These are phyloP conservation scores for Nosema muscidifuracis DNA, from an alignment of 371 early-diverging fungal genomes.

Conservation along the genomic window DNA sequence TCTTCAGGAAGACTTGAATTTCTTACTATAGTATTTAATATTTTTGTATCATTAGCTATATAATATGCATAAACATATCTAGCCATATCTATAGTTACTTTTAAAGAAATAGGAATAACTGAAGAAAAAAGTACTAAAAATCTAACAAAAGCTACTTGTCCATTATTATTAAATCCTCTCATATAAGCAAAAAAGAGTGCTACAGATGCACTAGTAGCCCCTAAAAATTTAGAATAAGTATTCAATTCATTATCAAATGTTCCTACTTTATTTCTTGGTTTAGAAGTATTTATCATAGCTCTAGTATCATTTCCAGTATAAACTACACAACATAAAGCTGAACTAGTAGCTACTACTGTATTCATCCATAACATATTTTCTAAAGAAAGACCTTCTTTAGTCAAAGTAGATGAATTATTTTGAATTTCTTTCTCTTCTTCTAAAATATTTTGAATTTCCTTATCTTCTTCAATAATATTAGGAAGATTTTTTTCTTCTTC, in stretches of 20 bases:
- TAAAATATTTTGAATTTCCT: constrained; percentile 32
- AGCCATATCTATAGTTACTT: constrained; percentile 92
- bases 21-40: constrained; percentile 68
- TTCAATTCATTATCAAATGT: constrained; percentile 85
- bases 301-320: constrained; percentile 94
- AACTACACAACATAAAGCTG: constrained; percentile 78
- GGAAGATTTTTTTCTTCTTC: constrained; percentile 24
- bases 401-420: too few species aligned
- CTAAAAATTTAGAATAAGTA: constrained; percentile 68
- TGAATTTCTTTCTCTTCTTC: constrained; percentile 50
- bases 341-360: constrained; percentile 86
- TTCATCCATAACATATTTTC: constrained; percentile 96
- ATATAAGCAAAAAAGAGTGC: constrained; percentile 78
- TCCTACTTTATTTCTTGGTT: constrained; percentile 86
- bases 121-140: constrained; percentile 91
- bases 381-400: constrained; percentile 67
- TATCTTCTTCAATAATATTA: constrained; percentile 3
- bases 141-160: constrained; percentile 79
- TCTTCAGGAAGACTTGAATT: constrained; percentile 88
- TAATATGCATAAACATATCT: constrained; percentile 76
- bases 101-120: constrained; percentile 89
- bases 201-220: constrained; percentile 26
- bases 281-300: constrained; percentile 90
- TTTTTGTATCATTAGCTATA: constrained; percentile 65
- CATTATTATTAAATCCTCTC: constrained; percentile 75